Evolutionary conservation across 768 basidiomycete species (phyloP), one percentile per base, ranked within the genome.

Genomic region (Macrocybe gigantea): DNA sequence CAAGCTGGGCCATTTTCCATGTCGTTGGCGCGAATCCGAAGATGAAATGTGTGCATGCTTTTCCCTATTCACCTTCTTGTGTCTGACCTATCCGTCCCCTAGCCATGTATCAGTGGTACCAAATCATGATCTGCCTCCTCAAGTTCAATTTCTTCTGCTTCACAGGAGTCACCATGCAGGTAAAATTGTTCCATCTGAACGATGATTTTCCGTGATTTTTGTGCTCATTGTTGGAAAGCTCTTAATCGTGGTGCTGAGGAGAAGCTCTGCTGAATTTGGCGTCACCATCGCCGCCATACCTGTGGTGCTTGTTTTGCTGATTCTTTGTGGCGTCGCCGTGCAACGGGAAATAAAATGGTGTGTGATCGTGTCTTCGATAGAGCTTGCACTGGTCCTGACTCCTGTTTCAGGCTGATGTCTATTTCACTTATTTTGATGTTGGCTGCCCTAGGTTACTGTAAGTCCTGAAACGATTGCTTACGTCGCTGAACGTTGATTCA

Each of bases 141-240:
- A 93, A 91, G 62, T 90, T 93, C 62, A 89, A 93, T 64, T 93
- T 91, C 64, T 93, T 93, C 70, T 81, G 78, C 63, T 92, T 93
- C 60, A 74, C 77, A 14, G 90, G 85, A n/a, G 83, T 92, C 22
- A 91, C 89, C 2, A 90, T 91, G 78, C 90, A 93, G 80, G 89
- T 79, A 44, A 33, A 6, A 30, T 14, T 29, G 13, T 42, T 15
- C 44, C 30, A n/a, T 48, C 22, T 11, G 36, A 44, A 5, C 6
- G 40, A 4, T 22, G 22, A 22, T 22, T 22, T 22, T 39, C 38
- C 36, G 48, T 33, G 5, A 35, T 32, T 32, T 39, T 40, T 44
- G 14, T 30, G 40, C 41, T 49, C 42, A 52, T 35, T 12, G 41
- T 2, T 32, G 12, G n/a, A 5, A 45, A 92, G 90, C 80, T 93